Evolutionary conservation across 2,329 filamentous ascomycete genomes (phyloP).

Genomic region (Sporothrix curviconia): DNA sequence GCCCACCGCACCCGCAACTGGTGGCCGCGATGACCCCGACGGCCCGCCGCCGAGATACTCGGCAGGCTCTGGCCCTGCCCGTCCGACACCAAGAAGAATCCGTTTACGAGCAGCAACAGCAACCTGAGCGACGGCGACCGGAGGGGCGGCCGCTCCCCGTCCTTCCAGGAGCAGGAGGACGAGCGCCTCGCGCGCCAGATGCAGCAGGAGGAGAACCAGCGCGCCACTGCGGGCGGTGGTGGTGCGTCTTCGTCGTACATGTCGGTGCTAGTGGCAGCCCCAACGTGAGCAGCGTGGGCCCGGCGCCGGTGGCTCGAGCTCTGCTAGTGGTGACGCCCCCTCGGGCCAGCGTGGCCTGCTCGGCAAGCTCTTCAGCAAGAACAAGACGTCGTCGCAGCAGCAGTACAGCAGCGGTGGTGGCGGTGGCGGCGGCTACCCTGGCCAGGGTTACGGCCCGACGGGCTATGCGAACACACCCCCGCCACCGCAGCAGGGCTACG

Average conservation of each 20-base stretch:
- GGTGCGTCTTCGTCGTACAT: conserved; percentile 31
- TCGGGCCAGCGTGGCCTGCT: conserved; percentile 41
- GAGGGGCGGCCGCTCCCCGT: conserved; percentile 35
- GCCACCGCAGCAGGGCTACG: conserved; percentile 28
- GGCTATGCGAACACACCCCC: conserved; percentile 29
- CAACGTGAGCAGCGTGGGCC: conserved; percentile 14
- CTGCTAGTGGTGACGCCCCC: conserved; percentile 26
- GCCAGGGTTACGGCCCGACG: conserved; percentile 21
- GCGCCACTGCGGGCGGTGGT: conserved; percentile 26
- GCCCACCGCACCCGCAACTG: conserved; percentile 59
- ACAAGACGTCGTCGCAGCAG: conserved; percentile 3
- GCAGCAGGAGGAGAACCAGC: conserved; percentile 76
- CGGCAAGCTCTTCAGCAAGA: conserved; percentile 43
- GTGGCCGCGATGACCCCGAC: conserved; percentile 35
- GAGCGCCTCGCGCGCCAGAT: conserved; percentile 67
- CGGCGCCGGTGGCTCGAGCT: conserved; percentile 28
- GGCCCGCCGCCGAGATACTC: conserved; percentile 65
- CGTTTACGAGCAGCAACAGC: conserved; percentile 41
- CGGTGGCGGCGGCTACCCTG: conserved; percentile 22
- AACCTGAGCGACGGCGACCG: background rate
- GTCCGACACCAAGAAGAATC: conserved; percentile 61
- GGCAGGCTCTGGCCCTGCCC: conserved; percentile 39
- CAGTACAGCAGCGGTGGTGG: background rate
- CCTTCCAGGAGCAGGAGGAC: conserved; percentile 52
- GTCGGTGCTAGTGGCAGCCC: conserved; percentile 21